Evolutionary conservation across 1,284 basidiomycete species (phyloP).

Genomic region (Rhizopogon parksii): DNA sequence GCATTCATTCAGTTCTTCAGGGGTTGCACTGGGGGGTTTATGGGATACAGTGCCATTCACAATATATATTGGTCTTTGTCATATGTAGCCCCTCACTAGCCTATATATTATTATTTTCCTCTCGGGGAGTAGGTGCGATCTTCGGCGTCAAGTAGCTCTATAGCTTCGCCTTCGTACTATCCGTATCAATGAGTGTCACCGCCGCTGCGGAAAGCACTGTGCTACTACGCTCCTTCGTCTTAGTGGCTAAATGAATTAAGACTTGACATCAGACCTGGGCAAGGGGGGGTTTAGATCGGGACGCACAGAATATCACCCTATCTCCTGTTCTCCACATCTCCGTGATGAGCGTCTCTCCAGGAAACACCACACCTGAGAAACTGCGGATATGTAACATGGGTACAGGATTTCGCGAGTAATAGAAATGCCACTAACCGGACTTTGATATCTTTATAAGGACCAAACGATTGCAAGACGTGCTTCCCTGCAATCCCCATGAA

Average conservation of each 20-base stretch:
- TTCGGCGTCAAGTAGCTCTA: conserved; percentile 41
- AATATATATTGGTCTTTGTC: not conserved
- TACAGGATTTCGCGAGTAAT: not conserved
- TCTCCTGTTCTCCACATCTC: conserved; percentile 97
- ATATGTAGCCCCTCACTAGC: conserved; percentile 14
- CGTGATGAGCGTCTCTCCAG: conserved; percentile 90
- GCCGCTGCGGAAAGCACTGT: conserved; percentile 70
- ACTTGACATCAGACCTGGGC: not conserved
- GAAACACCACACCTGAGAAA: conserved; percentile 88
- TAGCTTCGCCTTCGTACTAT: conserved; percentile 50
- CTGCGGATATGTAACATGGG: conserved; percentile 29
- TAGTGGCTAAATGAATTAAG: conserved; percentile 42
- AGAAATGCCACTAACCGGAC: conserved; percentile 58
- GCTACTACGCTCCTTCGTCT: conserved; percentile 72
- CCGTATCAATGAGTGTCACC: conserved; percentile 51
- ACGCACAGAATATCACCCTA: conserved; percentile 88
- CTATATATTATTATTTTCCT: conserved; percentile 23
- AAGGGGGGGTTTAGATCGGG: not conserved
- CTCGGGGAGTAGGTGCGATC: conserved; percentile 34
- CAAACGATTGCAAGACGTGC: conserved; percentile 85
- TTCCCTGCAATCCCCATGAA: conserved; percentile 94
- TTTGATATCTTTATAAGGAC: conserved; percentile 90
- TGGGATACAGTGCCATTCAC: not conserved
- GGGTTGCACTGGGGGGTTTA: too few relatives aligned
- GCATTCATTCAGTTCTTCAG: too few relatives aligned